phyloP scores from a whole-genome alignment of 257 asterid species.

The Orobanche coerulescens region DNA sequence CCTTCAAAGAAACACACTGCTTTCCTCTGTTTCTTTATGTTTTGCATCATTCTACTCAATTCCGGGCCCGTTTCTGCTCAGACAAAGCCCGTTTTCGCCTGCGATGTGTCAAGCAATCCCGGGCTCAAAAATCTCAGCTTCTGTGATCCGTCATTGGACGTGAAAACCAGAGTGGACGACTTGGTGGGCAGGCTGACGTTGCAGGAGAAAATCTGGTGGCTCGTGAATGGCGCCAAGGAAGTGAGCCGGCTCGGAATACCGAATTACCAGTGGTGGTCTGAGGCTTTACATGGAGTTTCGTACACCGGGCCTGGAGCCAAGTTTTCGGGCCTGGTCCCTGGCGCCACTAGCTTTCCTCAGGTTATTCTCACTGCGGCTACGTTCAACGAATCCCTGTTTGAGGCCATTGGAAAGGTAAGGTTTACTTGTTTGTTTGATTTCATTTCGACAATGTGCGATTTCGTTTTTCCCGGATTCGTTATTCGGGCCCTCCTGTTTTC shows the following conservation, averaged over 20 bases:
- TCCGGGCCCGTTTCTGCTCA: constrained; percentile 25
- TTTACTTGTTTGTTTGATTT: background rate
- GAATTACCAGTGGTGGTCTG: constrained; percentile 82
- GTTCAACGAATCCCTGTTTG: constrained; percentile 48
- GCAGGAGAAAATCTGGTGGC: constrained; percentile 63
- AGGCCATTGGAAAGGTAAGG: constrained; percentile 48
- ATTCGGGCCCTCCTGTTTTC: background rate
- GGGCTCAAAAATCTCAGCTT: constrained; percentile 37
- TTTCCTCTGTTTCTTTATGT: constrained; percentile 28
- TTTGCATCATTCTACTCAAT: background rate
- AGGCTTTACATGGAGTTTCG: constrained; percentile 72
- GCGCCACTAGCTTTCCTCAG: constrained; percentile 79
- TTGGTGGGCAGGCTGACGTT: constrained; percentile 46
- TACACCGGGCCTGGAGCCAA: constrained; percentile 48
- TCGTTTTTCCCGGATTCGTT: background rate
- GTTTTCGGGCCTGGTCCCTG: constrained; percentile 46
- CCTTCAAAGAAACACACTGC: constrained; percentile 35
- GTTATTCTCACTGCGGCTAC: constrained; percentile 65
- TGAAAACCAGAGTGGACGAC: constrained; percentile 39
- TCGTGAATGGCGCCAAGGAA: constrained; percentile 38
- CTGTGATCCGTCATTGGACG: constrained; percentile 50
- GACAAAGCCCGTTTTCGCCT: constrained; percentile 48
- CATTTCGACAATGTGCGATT: background rate
- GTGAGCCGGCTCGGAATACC: constrained; percentile 64
- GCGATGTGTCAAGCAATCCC: constrained; percentile 45